Base-by-base conservation (phyloP, 2,329 filamentous ascomycete species). In the Ophiostoma pallidulum region DNA sequence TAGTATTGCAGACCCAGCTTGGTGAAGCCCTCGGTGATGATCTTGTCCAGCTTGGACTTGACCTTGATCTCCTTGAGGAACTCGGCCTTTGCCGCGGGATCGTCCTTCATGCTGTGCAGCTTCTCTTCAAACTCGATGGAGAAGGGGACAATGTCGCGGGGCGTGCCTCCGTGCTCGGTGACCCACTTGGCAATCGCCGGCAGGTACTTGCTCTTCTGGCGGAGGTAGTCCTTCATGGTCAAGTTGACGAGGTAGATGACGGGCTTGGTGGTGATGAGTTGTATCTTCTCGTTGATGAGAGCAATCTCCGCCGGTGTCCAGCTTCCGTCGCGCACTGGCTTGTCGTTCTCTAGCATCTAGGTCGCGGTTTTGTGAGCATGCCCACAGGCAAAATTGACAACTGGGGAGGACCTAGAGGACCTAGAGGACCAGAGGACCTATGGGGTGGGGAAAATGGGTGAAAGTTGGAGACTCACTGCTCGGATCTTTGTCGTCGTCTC, bases 131-230 rank as follows among this genome's bases (percentile, higher is more conserved):
- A 70, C 57, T 70, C 67, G 28, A 70, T 58, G 1, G 65, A 68
- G 56, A 70, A 69, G 24, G 67, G 67, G 22, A 70, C 63, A 37
- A 70, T 66, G 49, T 69, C 67, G 32, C 60, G 53, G 9, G 65
- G 61, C 9, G 60, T 47, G 10, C 67, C 67, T 10, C 68, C 67
- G 51, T 70, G 67, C 56, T 65, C 64, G 4, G 62, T 66, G 3
- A 70, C 67, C 68, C 67, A 70, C 53, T 68, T 67, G 37, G 64
- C 64, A n/a, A 70, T 70, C 13, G 56, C 45, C 3, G 66, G 64
- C 16, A 70, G 63, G 41, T 70, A 70, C 57, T 70, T 70, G 62
- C 64, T 64, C 60, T 70, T 70, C 49, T 70, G 68, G 31, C 68
- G 54, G 22, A 70, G 59, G 57, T 70, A 70, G 51, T 70, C 68